Base-by-base conservation (phyloP, 768 basidiomycete species). In the Suillus brevipes region DNA sequence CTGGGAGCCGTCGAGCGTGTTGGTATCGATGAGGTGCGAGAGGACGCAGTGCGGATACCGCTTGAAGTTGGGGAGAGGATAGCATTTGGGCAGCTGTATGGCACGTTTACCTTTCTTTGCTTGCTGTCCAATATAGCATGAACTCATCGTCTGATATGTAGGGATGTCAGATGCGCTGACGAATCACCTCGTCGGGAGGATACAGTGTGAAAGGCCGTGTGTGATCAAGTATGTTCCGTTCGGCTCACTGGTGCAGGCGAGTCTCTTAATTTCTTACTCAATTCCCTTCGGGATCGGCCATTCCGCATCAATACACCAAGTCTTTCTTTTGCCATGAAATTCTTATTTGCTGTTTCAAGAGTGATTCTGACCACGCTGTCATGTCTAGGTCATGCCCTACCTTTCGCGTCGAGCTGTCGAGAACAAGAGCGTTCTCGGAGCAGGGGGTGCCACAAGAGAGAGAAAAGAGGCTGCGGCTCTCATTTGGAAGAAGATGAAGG, bases 151-250 rank as follows among this genome's bases (percentile, higher is more conserved):
- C 47, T 65, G 57, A 36, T 25, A 28, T 63, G 37, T 61, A 94
- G 93, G 94, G 6, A 96, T 97, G 94, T 86, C 87, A 49, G 94
- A 95, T 70, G 86, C 88, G 52, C 78, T 97, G 60, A 92, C 92
- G 3, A 83, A 92, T 65, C 82, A 86, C 68, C 78, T 96, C 23
- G 89, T 88, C 2, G 75, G 78, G 2, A 83, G 81, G 40, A 87
- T 87, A 25, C 78, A 73, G 60, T 74, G 77, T 47, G 67, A 81
- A 20, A 78, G 81, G n/a, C 94, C 95, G 0, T 84, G 92, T 62
- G 87, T 92, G 0, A 82, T 94, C 77, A 97, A 97, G 84, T 89
- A 91, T 68, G 81, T 93, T 16, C 93, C 92, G 0, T 94, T 93
- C 66, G 92, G 93, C 8, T 81, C 85, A 1, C 78, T 94, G 9